Percentiles rank a stretch among this genome's conserved stretches.
phyloP scores from a whole-genome alignment of 257 asterid species.

The Cruciata laevipes region DNA sequence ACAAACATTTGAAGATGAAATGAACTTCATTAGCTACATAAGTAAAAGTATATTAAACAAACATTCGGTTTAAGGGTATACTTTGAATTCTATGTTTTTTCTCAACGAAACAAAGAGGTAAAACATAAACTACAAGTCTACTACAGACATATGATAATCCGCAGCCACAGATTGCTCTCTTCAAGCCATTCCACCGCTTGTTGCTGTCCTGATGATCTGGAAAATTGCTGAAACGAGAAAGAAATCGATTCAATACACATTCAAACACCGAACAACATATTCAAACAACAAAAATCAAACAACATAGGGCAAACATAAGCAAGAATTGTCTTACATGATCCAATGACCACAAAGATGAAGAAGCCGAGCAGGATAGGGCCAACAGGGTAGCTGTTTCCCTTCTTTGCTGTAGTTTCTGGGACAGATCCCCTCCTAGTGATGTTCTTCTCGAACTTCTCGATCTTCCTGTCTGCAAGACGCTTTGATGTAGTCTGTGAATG shows the following conservation, averaged over 20 bases:
- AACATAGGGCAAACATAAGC: not conserved
- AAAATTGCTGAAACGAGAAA: constrained; percentile 50
- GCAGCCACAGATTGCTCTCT: constrained; percentile 8
- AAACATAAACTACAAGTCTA: constrained; percentile 6
- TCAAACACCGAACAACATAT: not conserved
- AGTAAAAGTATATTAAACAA: not conserved
- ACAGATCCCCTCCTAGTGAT: constrained; percentile 78
- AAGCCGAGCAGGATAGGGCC: constrained; percentile 95
- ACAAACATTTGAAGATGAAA: not conserved
- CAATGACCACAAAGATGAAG: constrained; percentile 86
- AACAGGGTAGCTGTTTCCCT: constrained; percentile 68
- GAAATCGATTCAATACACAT: not conserved
- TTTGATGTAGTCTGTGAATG: constrained; percentile 71
- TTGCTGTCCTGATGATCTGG: constrained; percentile 92
- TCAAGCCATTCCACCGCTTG: constrained; percentile 80
- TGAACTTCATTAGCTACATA: not conserved
- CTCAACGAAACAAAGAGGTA: constrained; percentile 13
- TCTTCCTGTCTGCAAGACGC: constrained; percentile 85
- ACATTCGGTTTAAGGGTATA: constrained; percentile 4
- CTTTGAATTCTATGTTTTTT: constrained; percentile 16
- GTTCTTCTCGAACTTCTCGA: constrained; percentile 86
- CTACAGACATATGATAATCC: constrained; percentile 1
- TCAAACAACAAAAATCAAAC: not conserved
- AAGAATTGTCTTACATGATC: constrained; percentile 60
- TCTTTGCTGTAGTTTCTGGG: constrained; percentile 67